Evolutionary conservation across 768 basidiomycete genomes (phyloP), one percentile per base, ranked within the genome.

Genomic region (Gyrodon lividus): DNA sequence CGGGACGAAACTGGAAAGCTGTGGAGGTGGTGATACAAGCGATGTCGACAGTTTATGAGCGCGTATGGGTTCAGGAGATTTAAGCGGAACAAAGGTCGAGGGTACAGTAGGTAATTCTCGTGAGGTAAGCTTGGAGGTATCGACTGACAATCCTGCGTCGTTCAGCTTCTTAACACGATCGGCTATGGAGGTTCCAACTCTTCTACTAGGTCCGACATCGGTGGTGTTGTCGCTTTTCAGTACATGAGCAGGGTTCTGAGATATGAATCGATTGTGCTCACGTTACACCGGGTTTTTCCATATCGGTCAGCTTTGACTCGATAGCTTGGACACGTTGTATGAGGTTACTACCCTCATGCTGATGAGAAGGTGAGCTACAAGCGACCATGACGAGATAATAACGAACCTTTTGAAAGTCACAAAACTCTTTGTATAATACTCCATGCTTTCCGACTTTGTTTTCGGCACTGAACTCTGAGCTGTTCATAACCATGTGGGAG

Each of bases 151-250:
- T 1, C 93, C 93, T 42, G 80, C 84, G 52, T 81, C 82, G 63
- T 86, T 79, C 17, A 96, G 70, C 14, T 87, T 82, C 58, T 79
- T 82, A 70, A 93, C 77, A 44, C 93, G 81, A 71, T 92, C 92
- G 22, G 87, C 87, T 52, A 96, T 90, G 44, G 82, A 84, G 6
- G 76, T 82, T n/a, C 83, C 85, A 2, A 78, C 59, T 53, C 76
- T 76, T 46, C 58, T 69, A 37, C 74, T 72, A 14, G 76, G 67
- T 33, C 70, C 77, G 26, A 51, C 74, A 39, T 58, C 56, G 28
- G 55, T 10, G 31, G 38, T 48, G 22, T 48, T 47, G 28, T 51
- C 48, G 44, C 61, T 67, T 44, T 39, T 53, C 42, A 31, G 23
- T 42, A 33, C 19, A 50, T 67, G 57, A 55, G 51, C 33, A 46